Percentiles rank a stretch among this genome's conserved stretches.
Conservation (phyloP, 169 alveolate genomes). For the Prorocentrum cordatum region DNA sequence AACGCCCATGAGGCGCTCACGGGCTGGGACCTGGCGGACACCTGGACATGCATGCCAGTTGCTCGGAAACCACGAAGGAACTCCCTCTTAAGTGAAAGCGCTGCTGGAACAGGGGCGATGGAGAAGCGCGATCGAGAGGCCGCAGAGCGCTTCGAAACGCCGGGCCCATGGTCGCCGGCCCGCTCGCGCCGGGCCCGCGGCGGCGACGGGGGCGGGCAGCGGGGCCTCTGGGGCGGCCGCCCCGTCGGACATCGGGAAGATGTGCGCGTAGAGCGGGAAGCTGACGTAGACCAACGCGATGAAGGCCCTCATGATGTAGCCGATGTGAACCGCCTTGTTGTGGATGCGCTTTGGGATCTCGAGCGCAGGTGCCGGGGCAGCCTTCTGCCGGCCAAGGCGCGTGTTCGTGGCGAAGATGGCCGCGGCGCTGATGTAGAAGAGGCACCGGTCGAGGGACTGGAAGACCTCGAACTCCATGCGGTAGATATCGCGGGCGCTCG, state of each 20-base stretch:
- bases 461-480: conserved; percentile 19
- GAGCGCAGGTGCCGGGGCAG: neutral
- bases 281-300: conserved; percentile 38
- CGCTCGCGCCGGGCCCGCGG: too few species aligned
- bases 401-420: neutral
- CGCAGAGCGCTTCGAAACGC: too few species aligned
- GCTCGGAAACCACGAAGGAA: too few species aligned
- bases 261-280: conserved; percentile 51
- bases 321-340: conserved; percentile 7
- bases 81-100: too few species aligned
- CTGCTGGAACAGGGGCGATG: too few species aligned
- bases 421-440: neutral
- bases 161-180: too few species aligned
- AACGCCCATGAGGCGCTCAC: too few species aligned
- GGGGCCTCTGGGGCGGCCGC: too few species aligned
- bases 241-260: conserved; percentile 53
- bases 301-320: conserved; percentile 54
- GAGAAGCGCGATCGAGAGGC: too few species aligned
- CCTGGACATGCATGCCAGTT: too few species aligned
- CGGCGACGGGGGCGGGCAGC: too few species aligned
- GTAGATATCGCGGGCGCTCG: neutral
- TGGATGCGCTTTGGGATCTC: neutral
- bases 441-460: neutral
- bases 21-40: too few species aligned
- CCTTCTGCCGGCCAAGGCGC: neutral